Conservation (phyloP, 352 stramenopile species). For the Phytophthora podocarpi region DNA sequence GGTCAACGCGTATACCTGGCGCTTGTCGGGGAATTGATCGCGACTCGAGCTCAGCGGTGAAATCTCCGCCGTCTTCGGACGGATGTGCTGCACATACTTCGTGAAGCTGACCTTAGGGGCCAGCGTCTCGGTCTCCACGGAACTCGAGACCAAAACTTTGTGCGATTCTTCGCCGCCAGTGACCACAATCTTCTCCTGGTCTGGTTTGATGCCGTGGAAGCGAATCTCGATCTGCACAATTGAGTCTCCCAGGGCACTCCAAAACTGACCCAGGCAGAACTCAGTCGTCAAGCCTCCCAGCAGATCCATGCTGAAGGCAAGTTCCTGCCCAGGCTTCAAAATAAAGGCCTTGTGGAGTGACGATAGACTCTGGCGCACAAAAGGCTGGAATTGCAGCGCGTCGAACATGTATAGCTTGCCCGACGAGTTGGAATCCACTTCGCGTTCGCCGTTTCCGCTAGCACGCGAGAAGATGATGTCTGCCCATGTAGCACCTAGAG, state of each 20-base stretch:
- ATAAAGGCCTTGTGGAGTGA: conserved; percentile 74
- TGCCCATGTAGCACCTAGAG: conserved; percentile 82
- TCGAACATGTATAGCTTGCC: conserved; percentile 89
- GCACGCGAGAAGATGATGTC: conserved; percentile 81
- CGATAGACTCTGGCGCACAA: conserved; percentile 80
- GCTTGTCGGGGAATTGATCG: conserved; percentile 85
- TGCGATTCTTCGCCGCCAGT: conserved; percentile 67
- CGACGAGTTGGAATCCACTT: conserved; percentile 67
- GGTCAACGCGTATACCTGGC: conserved; percentile 89
- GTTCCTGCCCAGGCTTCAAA: conserved; percentile 66
- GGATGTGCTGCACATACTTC: conserved; percentile 86
- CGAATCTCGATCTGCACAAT: conserved; percentile 80
- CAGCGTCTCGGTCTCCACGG: conserved; percentile 81
- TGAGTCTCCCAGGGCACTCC: conserved; percentile 86
- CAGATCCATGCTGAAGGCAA: conserved; percentile 77
- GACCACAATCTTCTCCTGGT: conserved; percentile 66
- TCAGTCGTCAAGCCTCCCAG: conserved; percentile 82
- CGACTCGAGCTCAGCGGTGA: conserved; percentile 76
- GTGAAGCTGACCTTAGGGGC: conserved; percentile 74
- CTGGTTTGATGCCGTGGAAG: conserved; percentile 85
- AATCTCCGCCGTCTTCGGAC: conserved; percentile 79
- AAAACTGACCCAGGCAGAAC: conserved; percentile 91
- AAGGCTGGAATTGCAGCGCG: conserved; percentile 89
- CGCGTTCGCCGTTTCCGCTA: conserved; percentile 35
- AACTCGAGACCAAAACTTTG: conserved; percentile 77